A percentile compares a stretch with the other conserved stretches of the same genome.
These are phyloP conservation scores for Lipomyces japonicus DNA, from an alignment of 805 yeast genomes.

Conservation along the genomic window DNA sequence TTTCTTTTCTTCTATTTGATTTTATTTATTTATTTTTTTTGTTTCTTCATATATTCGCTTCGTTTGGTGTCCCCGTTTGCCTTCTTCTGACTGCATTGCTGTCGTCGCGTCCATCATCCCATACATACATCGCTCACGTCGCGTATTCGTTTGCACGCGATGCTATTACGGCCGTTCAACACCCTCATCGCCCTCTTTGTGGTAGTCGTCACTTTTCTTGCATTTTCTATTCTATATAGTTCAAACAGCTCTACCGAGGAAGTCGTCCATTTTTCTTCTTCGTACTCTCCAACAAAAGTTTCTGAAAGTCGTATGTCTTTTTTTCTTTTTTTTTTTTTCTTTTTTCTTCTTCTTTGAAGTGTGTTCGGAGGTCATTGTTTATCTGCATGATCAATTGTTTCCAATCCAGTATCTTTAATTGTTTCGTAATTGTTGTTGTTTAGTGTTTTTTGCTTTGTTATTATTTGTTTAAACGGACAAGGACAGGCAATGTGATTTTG, in stretches of 20 bases:
- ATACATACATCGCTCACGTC: too few relatives aligned
- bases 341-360: too few relatives aligned
- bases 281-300: not conserved
- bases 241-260: constrained; percentile 2
- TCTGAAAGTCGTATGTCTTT: not conserved
- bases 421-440: not conserved
- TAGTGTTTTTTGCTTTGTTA: not conserved
- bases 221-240: constrained; percentile 22
- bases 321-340: not conserved
- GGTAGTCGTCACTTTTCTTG: constrained; percentile 20
- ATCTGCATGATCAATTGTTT: not conserved
- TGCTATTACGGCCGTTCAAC: constrained; percentile 24
- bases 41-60: too few relatives aligned
- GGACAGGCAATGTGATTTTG: not conserved
- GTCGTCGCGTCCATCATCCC: too few relatives aligned
- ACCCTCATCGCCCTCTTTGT: constrained; percentile 22
- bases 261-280: constrained; percentile 17
- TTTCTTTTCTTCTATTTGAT: too few relatives aligned
- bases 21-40: too few relatives aligned
- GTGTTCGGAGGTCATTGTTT: not conserved
- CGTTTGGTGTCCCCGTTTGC: too few relatives aligned
- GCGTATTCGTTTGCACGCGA: not conserved
- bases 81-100: too few relatives aligned
- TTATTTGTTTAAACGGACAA: not conserved
- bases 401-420: not conserved